Conservation (phyloP, 495 filamentous ascomycete genomes). For the Podospora tetraspora region DNA sequence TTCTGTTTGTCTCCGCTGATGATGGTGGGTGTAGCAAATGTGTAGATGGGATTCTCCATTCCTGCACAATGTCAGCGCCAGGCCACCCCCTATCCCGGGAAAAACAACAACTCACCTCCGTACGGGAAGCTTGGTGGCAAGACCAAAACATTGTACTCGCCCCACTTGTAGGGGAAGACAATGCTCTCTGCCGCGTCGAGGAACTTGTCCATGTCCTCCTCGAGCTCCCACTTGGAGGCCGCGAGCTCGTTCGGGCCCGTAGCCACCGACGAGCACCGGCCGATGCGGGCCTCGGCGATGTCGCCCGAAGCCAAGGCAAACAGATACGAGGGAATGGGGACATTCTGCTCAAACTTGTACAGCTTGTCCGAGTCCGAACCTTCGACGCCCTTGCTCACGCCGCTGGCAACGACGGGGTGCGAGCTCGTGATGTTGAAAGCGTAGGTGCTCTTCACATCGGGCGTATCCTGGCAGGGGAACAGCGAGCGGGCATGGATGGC, state of each 20-base stretch:
- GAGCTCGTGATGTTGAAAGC: conserved; percentile 82
- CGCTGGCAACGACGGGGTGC: conserved; percentile 82
- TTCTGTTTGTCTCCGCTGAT: conserved; percentile 90
- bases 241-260: conserved; percentile 82
- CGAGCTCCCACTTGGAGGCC: conserved; percentile 82
- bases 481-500: conserved; percentile 89
- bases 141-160: conserved; percentile 88
- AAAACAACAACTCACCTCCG: conserved; percentile 36
- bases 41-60: conserved; percentile 95
- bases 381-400: conserved; percentile 44
- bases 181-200: conserved; percentile 84
- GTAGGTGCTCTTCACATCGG: conserved; percentile 87
- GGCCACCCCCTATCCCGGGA: not conserved
- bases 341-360: conserved; percentile 80
- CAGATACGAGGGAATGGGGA: conserved; percentile 90
- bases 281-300: conserved; percentile 75
- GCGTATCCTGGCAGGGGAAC: conserved; percentile 96
- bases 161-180: conserved; percentile 86
- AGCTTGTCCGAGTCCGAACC: conserved; percentile 48
- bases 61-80: conserved; percentile 39
- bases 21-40: conserved; percentile 88
- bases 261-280: conserved; percentile 74
- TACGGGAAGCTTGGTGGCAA: conserved; percentile 89
- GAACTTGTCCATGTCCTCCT: conserved; percentile 83
- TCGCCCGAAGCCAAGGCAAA: conserved; percentile 91